Conservation (phyloP, 805 yeast species). For the Cephaloascus albidus region DNA sequence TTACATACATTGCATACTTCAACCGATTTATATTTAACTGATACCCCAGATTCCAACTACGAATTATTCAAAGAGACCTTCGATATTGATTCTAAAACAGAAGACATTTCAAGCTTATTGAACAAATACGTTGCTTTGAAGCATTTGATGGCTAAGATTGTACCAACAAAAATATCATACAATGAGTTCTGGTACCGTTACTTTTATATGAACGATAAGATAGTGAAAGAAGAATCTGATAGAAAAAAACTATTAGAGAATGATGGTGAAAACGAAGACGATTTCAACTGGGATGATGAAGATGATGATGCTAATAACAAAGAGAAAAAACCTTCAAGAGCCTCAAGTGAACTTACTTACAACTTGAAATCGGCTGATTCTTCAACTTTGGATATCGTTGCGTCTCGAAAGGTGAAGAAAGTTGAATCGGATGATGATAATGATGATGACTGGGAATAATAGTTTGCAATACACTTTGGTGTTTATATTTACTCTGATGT, state of each 20-base stretch:
- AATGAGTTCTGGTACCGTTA: conserved; percentile 70
- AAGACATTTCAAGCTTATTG: conserved; percentile 39
- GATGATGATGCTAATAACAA: conserved; percentile 24
- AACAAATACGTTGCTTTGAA: conserved; percentile 40
- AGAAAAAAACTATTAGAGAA: conserved; percentile 52
- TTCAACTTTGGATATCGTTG: conserved; percentile 22
- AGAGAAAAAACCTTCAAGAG: conserved; percentile 10
- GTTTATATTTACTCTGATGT: neutral
- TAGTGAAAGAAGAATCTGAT: conserved; percentile 53
- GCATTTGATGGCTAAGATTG: conserved; percentile 49
- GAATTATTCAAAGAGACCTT: conserved; percentile 26
- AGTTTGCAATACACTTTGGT: neutral
- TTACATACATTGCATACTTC: conserved; percentile 44
- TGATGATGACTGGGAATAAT: conserved; percentile 51
- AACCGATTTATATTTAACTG: conserved; percentile 28
- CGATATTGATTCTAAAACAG: conserved; percentile 36
- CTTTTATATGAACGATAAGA: conserved; percentile 40
- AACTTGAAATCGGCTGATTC: conserved; percentile 25
- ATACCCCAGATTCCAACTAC: conserved; percentile 13
- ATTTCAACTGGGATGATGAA: conserved; percentile 41
- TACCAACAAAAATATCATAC: conserved; percentile 54
- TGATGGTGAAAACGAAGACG: conserved; percentile 34
- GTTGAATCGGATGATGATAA: conserved; percentile 6
- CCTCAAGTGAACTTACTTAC: conserved; percentile 29
- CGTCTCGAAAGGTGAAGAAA: conserved; percentile 4